These are phyloP conservation scores for Pulicaria dysenterica DNA, from an alignment of 129 eudicot species.

Conservation along the genomic window DNA sequence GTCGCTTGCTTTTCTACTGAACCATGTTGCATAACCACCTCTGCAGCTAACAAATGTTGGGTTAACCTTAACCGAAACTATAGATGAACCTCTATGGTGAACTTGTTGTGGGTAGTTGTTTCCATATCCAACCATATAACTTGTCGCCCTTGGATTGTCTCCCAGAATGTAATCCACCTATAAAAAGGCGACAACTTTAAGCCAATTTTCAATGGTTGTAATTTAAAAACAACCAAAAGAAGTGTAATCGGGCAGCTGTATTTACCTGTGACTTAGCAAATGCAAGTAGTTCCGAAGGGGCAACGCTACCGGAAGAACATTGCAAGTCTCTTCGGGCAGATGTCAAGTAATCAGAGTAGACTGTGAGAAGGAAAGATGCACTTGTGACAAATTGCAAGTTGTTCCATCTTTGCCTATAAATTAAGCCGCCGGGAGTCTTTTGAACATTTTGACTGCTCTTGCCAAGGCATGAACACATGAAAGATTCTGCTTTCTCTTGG, in stretches of 20 bases:
- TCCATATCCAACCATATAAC: conserved; percentile 98
- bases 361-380: conserved; percentile 81
- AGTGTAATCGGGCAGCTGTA: background rate
- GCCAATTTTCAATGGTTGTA: background rate
- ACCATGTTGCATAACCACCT: conserved; percentile 95
- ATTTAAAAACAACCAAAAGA: background rate
- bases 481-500: conserved; percentile 81
- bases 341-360: conserved; percentile 82
- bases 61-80: conserved; percentile 69
- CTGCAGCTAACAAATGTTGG: conserved; percentile 72
- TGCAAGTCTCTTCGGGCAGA: conserved; percentile 57
- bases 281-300: conserved; percentile 69
- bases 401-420: conserved; percentile 90
- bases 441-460: conserved; percentile 72
- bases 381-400: conserved; percentile 92
- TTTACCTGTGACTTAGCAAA: conserved; percentile 82
- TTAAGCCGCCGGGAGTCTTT: conserved; percentile 88
- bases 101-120: conserved; percentile 76
- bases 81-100: conserved; percentile 94
- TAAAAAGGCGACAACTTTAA: background rate
- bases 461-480: conserved; percentile 90
- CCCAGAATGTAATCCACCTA: conserved; percentile 96
- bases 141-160: conserved; percentile 90
- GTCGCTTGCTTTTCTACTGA: conserved; percentile 67
- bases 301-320: conserved; percentile 57